phyloP scores from a whole-genome alignment of 345 rosid species.

The Kernera saxatilis region DNA sequence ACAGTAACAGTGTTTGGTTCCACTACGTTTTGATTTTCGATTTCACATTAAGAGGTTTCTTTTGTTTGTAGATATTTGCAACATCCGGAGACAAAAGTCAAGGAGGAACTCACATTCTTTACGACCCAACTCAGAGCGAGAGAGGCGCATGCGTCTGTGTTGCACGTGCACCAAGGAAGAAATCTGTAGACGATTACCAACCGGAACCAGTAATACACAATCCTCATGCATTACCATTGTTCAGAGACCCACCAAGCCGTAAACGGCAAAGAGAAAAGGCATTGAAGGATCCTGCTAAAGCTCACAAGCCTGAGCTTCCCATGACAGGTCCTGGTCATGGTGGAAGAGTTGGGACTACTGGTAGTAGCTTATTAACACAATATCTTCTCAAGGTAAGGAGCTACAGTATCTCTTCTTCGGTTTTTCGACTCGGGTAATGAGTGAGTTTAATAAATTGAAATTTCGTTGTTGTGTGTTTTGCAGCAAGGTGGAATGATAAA shows the following conservation, averaged over 20 bases:
- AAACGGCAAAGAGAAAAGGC: conserved; percentile 89
- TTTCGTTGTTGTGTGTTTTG: conserved; percentile 16
- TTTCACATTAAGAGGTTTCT: neutral
- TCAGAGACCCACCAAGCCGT: conserved; percentile 98
- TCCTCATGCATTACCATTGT: conserved; percentile 91
- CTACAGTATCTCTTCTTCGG: neutral
- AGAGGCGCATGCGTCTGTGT: conserved; percentile 96
- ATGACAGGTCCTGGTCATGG: conserved; percentile 93
- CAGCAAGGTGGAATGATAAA: conserved; percentile 99
- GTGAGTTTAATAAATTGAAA: neutral
- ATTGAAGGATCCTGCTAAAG: conserved; percentile 82
- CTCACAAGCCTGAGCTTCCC: conserved; percentile 94
- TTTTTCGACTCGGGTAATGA: neutral
- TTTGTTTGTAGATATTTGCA: conserved; percentile 55
- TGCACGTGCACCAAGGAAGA: conserved; percentile 93
- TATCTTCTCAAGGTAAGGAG: conserved; percentile 80
- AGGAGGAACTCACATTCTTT: conserved; percentile 82
- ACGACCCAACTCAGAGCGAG: conserved; percentile 82
- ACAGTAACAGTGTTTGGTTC: neutral
- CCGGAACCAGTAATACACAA: conserved; percentile 84
- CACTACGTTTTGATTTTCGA: neutral
- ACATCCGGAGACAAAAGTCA: conserved; percentile 86
- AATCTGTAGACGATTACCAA: conserved; percentile 91
- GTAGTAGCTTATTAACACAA: conserved; percentile 89
- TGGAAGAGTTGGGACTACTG: conserved; percentile 86